Conservation (phyloP, 1,284 basidiomycete genomes). For the Sanguinoderma infundibulare region DNA sequence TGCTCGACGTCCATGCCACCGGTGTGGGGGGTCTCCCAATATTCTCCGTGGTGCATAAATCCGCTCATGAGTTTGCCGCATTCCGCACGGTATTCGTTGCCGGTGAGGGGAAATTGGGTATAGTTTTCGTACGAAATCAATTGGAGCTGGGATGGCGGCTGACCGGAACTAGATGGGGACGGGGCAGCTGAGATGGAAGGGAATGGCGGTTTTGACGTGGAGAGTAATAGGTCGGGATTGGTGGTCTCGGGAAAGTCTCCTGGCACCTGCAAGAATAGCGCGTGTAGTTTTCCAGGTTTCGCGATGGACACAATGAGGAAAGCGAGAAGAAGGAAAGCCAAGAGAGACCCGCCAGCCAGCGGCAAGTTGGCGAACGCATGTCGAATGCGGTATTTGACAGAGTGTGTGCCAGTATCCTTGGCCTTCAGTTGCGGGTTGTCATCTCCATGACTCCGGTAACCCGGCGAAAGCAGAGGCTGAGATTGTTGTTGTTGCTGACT, state of each 20-base stretch:
- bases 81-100: constrained; percentile 57
- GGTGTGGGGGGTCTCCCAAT: constrained; percentile 50
- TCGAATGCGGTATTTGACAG: constrained; percentile 5
- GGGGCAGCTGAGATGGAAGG: constrained; percentile 1
- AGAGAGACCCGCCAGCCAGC: constrained; percentile 48
- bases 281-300: constrained; percentile 50
- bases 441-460: constrained; percentile 47
- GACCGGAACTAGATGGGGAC: background rate
- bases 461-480: constrained; percentile 50
- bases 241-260: constrained; percentile 13
- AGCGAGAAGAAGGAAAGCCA: constrained; percentile 55
- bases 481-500: constrained; percentile 46
- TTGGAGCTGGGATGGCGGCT: background rate
- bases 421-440: constrained; percentile 35
- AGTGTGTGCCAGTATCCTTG: constrained; percentile 3
- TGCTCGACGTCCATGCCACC: constrained; percentile 52
- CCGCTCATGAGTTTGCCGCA: constrained; percentile 54
- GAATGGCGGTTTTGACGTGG: background rate
- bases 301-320: constrained; percentile 55
- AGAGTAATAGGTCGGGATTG: constrained; percentile 11
- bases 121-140: constrained; percentile 64
- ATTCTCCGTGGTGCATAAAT: constrained; percentile 55
- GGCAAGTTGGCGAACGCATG: constrained; percentile 27
- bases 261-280: constrained; percentile 43
- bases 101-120: constrained; percentile 60